phyloP scores from a whole-genome alignment of 257 asterid genomes.

The Capsicum pubescens region DNA sequence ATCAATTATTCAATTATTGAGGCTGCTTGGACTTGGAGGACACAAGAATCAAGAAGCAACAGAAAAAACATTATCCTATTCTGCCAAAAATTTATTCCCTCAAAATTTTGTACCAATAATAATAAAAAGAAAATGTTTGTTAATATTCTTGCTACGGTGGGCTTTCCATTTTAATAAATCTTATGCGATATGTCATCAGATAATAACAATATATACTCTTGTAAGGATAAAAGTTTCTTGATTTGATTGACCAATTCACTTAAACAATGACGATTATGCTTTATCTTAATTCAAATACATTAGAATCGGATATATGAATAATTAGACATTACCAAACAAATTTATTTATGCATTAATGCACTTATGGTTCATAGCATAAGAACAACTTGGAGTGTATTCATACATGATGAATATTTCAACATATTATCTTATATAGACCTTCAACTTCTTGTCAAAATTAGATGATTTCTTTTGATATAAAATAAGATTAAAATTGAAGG shows the following conservation, averaged over 20 bases:
- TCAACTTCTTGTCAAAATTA: not conserved
- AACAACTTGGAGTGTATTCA: not conserved
- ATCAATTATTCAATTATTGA: not conserved
- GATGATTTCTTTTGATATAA: not conserved
- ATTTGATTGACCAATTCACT: not conserved
- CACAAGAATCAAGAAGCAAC: not conserved
- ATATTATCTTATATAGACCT: too few species aligned
- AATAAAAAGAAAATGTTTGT: not conserved
- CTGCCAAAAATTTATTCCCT: not conserved
- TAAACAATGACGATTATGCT: not conserved
- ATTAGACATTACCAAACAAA: not conserved
- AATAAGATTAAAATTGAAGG: not conserved
- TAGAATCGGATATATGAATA: not conserved
- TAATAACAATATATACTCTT: too few species aligned
- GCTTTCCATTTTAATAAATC: not conserved
- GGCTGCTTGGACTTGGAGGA: not conserved
- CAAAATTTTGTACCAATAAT: not conserved
- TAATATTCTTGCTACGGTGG: not conserved
- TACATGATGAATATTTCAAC: too few species aligned
- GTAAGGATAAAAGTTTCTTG: not conserved
- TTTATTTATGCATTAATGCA: not conserved
- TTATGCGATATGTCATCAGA: not conserved
- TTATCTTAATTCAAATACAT: not conserved
- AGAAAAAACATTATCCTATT: not conserved
- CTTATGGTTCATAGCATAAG: not conserved